Conservation (phyloP, 495 filamentous ascomycete genomes). For the Penicillium lividum region DNA sequence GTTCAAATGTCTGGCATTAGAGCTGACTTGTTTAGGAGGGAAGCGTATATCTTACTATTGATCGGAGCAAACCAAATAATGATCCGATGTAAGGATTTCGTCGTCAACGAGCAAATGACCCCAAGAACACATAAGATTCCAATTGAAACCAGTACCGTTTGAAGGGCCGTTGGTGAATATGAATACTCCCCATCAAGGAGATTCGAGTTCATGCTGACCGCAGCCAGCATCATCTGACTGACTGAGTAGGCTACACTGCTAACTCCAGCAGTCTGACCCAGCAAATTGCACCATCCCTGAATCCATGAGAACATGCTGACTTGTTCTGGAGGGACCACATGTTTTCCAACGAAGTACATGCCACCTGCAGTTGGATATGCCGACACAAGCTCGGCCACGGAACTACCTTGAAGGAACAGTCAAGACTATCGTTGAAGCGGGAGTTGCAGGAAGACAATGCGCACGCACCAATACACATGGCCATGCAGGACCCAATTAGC, state of each 20-base stretch:
- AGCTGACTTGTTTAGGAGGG: background rate
- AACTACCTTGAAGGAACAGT: constrained; percentile 33
- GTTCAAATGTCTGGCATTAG: background rate
- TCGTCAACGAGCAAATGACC: constrained; percentile 65
- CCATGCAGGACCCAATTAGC: constrained; percentile 68
- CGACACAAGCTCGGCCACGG: constrained; percentile 62
- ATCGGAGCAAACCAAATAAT: constrained; percentile 74
- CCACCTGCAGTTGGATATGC: constrained; percentile 65
- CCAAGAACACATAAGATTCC: constrained; percentile 59
- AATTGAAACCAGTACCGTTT: constrained; percentile 65
- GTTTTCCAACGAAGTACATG: constrained; percentile 66
- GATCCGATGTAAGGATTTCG: constrained; percentile 61
- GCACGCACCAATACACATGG: constrained; percentile 57
- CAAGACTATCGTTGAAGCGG: too few relatives aligned
- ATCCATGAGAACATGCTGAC: constrained; percentile 62
- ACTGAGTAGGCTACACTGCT: constrained; percentile 59
- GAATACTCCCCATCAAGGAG: constrained; percentile 45
- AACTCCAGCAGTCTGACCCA: constrained; percentile 61
- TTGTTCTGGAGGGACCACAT: constrained; percentile 57
- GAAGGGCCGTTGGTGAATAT: constrained; percentile 55
- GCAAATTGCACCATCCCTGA: constrained; percentile 63
- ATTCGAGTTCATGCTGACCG: constrained; percentile 57
- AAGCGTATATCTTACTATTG: constrained; percentile 50
- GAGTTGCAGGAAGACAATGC: too few relatives aligned
- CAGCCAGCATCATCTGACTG: constrained; percentile 59